Evolutionary conservation across 2,329 filamentous ascomycete genomes (phyloP).

Genomic region (Sporothrix variecibatus): DNA sequence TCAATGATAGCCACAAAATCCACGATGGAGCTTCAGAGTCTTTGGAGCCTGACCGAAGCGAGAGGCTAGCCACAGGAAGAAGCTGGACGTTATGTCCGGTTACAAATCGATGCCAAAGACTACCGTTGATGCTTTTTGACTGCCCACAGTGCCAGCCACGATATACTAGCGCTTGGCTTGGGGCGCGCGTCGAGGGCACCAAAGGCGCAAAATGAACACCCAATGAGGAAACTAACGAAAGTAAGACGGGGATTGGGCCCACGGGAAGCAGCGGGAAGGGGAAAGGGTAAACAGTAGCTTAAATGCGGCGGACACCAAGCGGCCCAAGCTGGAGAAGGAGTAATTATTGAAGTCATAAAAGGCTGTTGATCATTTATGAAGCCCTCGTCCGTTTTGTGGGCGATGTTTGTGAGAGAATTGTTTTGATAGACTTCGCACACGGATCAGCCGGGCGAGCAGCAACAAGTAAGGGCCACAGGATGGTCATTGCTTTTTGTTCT

Average conservation of each 20-base stretch:
- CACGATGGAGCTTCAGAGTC: not conserved
- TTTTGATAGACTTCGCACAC: not conserved
- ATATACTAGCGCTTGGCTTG: not conserved
- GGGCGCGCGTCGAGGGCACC: not conserved
- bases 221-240: not conserved
- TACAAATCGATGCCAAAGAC: not conserved
- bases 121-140: not conserved
- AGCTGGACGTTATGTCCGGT: not conserved
- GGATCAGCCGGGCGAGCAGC: not conserved
- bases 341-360: not conserved
- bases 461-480: not conserved
- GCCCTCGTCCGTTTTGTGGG: not conserved
- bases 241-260: not conserved
- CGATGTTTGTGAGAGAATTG: not conserved
- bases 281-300: not conserved
- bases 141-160: not conserved
- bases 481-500: not conserved
- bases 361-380: not conserved
- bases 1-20: not conserved
- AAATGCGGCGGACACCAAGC: not conserved
- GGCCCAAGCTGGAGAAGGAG: not conserved
- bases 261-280: slow-evolving; percentile 3
- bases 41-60: not conserved
- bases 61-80: not conserved
- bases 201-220: not conserved